Conservation (phyloP, 805 yeast genomes). For the Candida xyloterini region DNA sequence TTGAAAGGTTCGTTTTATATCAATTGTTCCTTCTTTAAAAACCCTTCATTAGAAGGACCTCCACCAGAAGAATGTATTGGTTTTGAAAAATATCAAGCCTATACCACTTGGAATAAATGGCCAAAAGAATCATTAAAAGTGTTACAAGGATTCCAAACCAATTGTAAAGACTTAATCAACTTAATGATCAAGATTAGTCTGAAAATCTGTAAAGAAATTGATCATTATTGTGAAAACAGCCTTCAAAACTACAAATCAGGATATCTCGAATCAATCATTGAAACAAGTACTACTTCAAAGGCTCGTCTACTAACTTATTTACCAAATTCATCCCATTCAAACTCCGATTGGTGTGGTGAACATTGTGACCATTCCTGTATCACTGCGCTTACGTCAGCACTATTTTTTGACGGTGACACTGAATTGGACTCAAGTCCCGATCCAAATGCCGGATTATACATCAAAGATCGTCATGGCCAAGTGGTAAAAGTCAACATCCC, state of each 20-base stretch:
- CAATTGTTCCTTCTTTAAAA: constrained; percentile 53
- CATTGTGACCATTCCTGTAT: constrained; percentile 60
- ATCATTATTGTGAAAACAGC: constrained; percentile 36
- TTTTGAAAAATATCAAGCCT: constrained; percentile 39
- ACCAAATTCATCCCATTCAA: constrained; percentile 10
- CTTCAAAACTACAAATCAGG: constrained; percentile 32
- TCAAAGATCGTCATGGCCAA: constrained; percentile 42
- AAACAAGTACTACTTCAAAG: constrained; percentile 50
- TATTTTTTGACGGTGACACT: constrained; percentile 41
- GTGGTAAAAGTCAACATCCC: constrained; percentile 54
- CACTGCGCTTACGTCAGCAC: constrained; percentile 56
- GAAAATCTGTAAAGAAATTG: constrained; percentile 53
- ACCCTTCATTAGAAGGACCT: constrained; percentile 46
- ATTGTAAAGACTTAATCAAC: constrained; percentile 39
- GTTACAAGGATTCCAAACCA: constrained; percentile 35
- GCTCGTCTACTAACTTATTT: constrained; percentile 54
- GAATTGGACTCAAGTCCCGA: constrained; percentile 39
- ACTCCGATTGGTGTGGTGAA: constrained; percentile 58
- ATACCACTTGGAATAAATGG: constrained; percentile 53
- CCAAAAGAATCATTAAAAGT: constrained; percentile 36
- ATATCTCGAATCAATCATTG: constrained; percentile 45
- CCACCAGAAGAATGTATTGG: constrained; percentile 30
- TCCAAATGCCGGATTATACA: constrained; percentile 47
- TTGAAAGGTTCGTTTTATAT: constrained; percentile 57
- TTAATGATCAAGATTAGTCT: constrained; percentile 48